Base-by-base conservation (phyloP, 768 basidiomycete species). In the Collybia mongolica region DNA sequence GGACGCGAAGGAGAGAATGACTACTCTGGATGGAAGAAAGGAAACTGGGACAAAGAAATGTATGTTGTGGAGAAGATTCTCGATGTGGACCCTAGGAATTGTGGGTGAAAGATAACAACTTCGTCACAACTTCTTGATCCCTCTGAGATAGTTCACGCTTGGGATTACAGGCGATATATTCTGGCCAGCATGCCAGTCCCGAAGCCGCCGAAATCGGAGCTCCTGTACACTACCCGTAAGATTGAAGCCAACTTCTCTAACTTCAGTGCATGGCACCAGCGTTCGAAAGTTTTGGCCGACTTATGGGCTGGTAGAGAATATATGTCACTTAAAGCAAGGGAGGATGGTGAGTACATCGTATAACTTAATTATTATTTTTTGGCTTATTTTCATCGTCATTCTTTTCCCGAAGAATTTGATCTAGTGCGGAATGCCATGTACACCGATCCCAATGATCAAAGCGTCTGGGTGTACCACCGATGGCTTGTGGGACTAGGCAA, bases 181-280 rank as follows among this genome's bases (percentile, higher is more conserved):
- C 75, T 98, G 18, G 73, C 76, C 2, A 83, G 77, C 38, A 84
- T 91, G 70, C 86, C 88, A 0, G 67, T 73, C 12, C 76, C 74
- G 41, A 72, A 74, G 52, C 71, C 86, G 3, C 72, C 80, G 36
- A 69, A 65, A 3, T 74, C 82, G n/a, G 97, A 98, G 63, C 69
- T 99, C 22, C 76, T 73, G 0, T 98, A 91, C 63, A 98, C 97
- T 2, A 83, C 80, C 39, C 81, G 79, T 52, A 98, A 98, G 75
- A 98, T 99, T 56, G 86, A 90, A 66, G 73, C 86, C 43, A 98
- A 92, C 61, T 94, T 98, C 64, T 96, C 93, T 28, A 98, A 99
- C 65, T 98, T 97, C 65, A 96, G 93, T 55, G 97, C 97, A 18
- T 99, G 97, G 97, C 97, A 99, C 66, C 94, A 97, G 58, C 83